Conservation (phyloP, 306 rosid genomes). For the Acmispon strigosus region DNA sequence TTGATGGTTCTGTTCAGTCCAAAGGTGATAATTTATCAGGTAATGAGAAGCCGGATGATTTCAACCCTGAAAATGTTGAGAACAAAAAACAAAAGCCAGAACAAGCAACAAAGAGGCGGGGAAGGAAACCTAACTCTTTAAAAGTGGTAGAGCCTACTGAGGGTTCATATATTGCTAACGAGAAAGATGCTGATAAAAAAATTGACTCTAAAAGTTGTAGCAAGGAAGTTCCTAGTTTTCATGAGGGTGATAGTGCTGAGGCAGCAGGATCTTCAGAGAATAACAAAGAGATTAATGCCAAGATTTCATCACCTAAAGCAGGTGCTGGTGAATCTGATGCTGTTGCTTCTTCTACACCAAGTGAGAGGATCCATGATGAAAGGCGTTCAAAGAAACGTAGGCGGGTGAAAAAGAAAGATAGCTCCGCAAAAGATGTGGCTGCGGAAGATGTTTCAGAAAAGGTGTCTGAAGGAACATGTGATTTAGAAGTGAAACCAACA, state of each 20-base stretch:
- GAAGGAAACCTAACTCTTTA: constrained; percentile 30
- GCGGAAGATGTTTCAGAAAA: constrained; percentile 39
- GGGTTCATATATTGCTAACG: constrained; percentile 26
- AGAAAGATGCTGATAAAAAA: constrained; percentile 35
- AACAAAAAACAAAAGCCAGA: constrained; percentile 28
- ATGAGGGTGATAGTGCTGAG: constrained; percentile 35
- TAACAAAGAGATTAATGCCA: constrained; percentile 37
- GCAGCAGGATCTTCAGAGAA: constrained; percentile 42
- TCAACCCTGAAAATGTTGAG: constrained; percentile 37
- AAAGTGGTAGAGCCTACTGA: constrained; percentile 28
- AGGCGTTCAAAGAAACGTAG: constrained; percentile 35
- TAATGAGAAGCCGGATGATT: constrained; percentile 36
- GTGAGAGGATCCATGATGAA: constrained; percentile 45
- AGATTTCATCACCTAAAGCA: constrained; percentile 43
- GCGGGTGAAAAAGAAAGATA: constrained; percentile 46
- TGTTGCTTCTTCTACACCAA: constrained; percentile 41
- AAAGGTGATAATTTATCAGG: constrained; percentile 26
- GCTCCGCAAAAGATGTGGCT: constrained; percentile 36
- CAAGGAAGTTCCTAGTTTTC: constrained; percentile 43
- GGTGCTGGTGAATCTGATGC: constrained; percentile 46
- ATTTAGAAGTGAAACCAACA: constrained; percentile 49
- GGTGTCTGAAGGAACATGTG: constrained; percentile 48
- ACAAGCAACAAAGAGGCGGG: constrained; percentile 24
- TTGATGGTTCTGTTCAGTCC: constrained; percentile 29
- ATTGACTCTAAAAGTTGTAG: constrained; percentile 27